Conservation (phyloP, 2,329 filamentous ascomycete species). For the Diaporthe humulicola region DNA sequence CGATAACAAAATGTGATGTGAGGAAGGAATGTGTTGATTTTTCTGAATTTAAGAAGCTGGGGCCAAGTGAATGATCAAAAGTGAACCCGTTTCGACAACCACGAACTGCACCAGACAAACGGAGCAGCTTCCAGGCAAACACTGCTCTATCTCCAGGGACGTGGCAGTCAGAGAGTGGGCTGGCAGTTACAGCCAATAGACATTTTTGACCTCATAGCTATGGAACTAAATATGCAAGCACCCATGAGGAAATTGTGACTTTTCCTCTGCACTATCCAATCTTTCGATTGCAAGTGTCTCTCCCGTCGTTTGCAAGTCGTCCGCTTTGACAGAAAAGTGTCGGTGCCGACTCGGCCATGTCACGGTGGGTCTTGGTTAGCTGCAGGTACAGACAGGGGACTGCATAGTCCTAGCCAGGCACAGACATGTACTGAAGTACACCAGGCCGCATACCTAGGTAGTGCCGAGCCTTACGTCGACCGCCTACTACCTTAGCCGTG, state of each 20-base stretch:
- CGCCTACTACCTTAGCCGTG: not conserved
- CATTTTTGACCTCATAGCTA: not conserved
- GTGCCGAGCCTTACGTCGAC: not conserved
- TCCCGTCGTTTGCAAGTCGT: slow-evolving; percentile 14
- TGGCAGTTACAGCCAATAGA: not conserved
- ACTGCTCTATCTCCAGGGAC: not conserved
- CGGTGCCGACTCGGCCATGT: slow-evolving; percentile 21
- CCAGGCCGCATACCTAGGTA: not conserved
- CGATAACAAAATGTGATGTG: not conserved
- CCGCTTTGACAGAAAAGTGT: not conserved
- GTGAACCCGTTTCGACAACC: not conserved
- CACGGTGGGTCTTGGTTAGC: not conserved
- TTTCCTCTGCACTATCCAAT: not conserved
- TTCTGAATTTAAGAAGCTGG: not conserved
- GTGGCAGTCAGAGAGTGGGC: not conserved
- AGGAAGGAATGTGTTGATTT: not conserved
- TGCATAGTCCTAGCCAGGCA: not conserved
- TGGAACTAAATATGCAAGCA: not conserved
- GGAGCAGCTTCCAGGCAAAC: not conserved
- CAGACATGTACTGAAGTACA: not conserved
- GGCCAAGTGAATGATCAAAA: not conserved
- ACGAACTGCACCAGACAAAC: slow-evolving; percentile 6
- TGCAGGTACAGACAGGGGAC: slow-evolving; percentile 27
- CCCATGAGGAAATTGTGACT: not conserved
- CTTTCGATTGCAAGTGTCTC: not conserved